Percentiles rank a stretch among this genome's conserved stretches.
phyloP scores from a whole-genome alignment of 768 basidiomycete genomes.

The Pisolithus albus region DNA sequence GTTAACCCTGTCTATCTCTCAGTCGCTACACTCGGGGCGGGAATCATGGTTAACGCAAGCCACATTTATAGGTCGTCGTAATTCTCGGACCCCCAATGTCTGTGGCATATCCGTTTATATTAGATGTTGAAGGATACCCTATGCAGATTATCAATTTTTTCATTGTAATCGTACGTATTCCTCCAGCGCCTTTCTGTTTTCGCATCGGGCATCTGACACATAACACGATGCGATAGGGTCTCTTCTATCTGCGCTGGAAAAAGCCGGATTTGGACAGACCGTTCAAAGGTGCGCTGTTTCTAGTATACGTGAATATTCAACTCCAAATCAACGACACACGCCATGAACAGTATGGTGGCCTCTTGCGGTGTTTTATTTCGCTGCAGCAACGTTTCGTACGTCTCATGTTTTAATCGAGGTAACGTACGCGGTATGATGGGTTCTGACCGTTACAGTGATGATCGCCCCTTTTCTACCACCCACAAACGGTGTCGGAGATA shows the following conservation, averaged over 20 bases:
- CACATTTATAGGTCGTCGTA: constrained; percentile 36
- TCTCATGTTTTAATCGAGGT: neutral
- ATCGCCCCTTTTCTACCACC: constrained; percentile 51
- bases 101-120: constrained; percentile 55
- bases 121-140: constrained; percentile 47
- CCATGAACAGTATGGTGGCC: constrained; percentile 44
- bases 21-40: neutral
- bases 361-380: constrained; percentile 48
- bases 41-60: constrained; percentile 35
- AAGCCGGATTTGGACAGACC: constrained; percentile 42
- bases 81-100: constrained; percentile 47
- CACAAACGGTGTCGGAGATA: constrained; percentile 49
- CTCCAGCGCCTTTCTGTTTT: neutral
- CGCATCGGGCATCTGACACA: too few relatives aligned
- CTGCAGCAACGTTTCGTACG: constrained; percentile 45
- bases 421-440: neutral
- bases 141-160: constrained; percentile 51
- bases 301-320: neutral
- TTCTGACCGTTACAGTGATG: constrained; percentile 32
- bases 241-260: constrained; percentile 50
- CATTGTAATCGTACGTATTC: constrained; percentile 37
- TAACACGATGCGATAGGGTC: constrained; percentile 28
- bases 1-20: constrained; percentile 2
- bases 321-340: neutral
- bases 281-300: constrained; percentile 40